Evolutionary conservation across 805 yeast species (phyloP), one percentile per base, ranked within the genome.

Genomic region (Nakazawaea ernobii): DNA sequence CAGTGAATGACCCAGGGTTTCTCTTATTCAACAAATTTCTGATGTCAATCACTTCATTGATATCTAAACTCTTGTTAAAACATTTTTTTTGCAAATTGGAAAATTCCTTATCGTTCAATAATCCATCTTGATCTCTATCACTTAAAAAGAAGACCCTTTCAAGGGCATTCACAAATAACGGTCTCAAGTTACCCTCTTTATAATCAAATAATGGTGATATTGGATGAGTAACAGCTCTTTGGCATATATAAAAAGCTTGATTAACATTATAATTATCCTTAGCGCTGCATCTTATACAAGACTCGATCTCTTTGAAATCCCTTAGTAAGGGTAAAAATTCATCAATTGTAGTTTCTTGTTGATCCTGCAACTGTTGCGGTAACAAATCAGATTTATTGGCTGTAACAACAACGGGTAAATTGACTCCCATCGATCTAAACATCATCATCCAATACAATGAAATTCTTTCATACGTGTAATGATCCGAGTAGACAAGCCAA

Each of bases 401-500:
- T 64, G 95, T 85, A 2, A 94, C 68, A 1, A 94, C 88, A n/a
- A 94, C 83, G 0, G 99, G 99, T 11, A 92, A 64, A 59, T 94
- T 94, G 49, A 92, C 89, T 3, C 99, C 99, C 75, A 89, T 73
- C 0, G 96, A 87, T 52, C 99, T 73, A 57, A 94, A 84, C 71
- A 84, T 77, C 44, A 95, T 94, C 77, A 94, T 83, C 99, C 99
- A 94, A 62, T 90, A 90, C 24, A 92, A 69, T 2, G 96, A 82
- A 4, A 94, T 80, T 41, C 98, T 73, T 61, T 94, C 98, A 60
- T 90, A 94, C 0, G 98, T 89, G 60, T 90, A 94, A 58, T 90
- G 96, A 59, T 91, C 98, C 3, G 94, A 79, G 60, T 91, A 94
- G 0, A 94, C 89, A n/a, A 94, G 74, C 92, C 97, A 86, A 2